Conservation (phyloP, 441 rosid species). For the Pelargonium citronellum region DNA sequence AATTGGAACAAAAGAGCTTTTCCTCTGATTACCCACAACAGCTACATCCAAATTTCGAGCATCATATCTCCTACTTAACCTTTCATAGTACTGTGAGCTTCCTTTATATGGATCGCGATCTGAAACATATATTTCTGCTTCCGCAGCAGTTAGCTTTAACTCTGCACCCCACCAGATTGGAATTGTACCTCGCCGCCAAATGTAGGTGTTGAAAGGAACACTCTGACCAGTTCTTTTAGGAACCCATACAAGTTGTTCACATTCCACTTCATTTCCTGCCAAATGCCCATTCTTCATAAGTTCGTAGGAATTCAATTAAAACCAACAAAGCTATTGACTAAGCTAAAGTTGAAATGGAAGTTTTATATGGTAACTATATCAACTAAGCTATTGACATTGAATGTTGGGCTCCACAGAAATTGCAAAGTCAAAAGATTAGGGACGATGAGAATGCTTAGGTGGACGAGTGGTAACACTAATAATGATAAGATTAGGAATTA, state of each 20-base stretch:
- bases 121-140: slow-evolving; percentile 93
- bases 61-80: slow-evolving; percentile 84
- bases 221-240: slow-evolving; percentile 73
- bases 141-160: slow-evolving; percentile 80
- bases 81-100: slow-evolving; percentile 72
- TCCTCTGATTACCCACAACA: slow-evolving; percentile 57
- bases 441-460: too few relatives aligned
- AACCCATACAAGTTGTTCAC: slow-evolving; percentile 94
- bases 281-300: slow-evolving; percentile 30
- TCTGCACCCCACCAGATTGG: slow-evolving; percentile 99
- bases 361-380: too few relatives aligned
- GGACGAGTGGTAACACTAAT: too few relatives aligned
- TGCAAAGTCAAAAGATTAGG: too few relatives aligned
- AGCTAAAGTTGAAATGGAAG: too few relatives aligned
- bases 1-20: slow-evolving; percentile 70
- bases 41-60: slow-evolving; percentile 53
- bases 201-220: slow-evolving; percentile 72
- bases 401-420: too few relatives aligned
- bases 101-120: slow-evolving; percentile 87
- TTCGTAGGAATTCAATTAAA: slow-evolving; percentile 28
- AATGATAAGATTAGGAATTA: too few relatives aligned
- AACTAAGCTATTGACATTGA: too few relatives aligned
- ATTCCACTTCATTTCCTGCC: slow-evolving; percentile 96
- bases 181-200: slow-evolving; percentile 96
- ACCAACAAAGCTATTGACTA: slow-evolving; percentile 1